These are phyloP conservation scores for Neocatenulostroma microsporum DNA, from an alignment of 2,329 filamentous ascomycete genomes.

Conservation along the genomic window DNA sequence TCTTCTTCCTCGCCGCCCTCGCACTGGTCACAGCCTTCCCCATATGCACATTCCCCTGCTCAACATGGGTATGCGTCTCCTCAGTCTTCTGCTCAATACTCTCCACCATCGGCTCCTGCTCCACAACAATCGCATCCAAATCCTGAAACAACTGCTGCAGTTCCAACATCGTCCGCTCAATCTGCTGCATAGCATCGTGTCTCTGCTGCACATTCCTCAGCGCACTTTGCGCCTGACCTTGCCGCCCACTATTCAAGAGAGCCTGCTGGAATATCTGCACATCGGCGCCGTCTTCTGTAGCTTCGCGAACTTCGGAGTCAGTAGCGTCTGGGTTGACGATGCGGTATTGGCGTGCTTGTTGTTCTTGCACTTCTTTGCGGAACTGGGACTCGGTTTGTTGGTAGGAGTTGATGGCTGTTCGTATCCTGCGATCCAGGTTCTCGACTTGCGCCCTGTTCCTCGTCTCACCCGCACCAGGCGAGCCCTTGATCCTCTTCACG, in stretches of 20 bases:
- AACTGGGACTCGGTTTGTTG: slow-evolving; percentile 73
- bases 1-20: slow-evolving; percentile 75
- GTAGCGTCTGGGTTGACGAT: slow-evolving; percentile 67
- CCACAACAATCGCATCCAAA: slow-evolving; percentile 73
- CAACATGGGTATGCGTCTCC: slow-evolving; percentile 74
- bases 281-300: slow-evolving; percentile 63
- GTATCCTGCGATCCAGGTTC: slow-evolving; percentile 69
- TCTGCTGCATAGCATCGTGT: slow-evolving; percentile 82
- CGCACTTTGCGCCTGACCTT: slow-evolving; percentile 71
- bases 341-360: slow-evolving; percentile 81
- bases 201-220: slow-evolving; percentile 73
- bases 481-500: slow-evolving; percentile 74
- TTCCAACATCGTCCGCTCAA: slow-evolving; percentile 82
- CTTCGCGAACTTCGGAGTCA: slow-evolving; percentile 67
- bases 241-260: slow-evolving; percentile 70
- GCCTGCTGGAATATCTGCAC: slow-evolving; percentile 84
- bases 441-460: slow-evolving; percentile 75
- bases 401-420: slow-evolving; percentile 72
- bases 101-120: slow-evolving; percentile 73
- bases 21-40: slow-evolving; percentile 75
- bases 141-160: slow-evolving; percentile 82
- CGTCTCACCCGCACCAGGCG: slow-evolving; percentile 61
- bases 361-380: slow-evolving; percentile 69
- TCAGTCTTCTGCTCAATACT: slow-evolving; percentile 82
- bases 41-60: slow-evolving; percentile 78